phyloP scores from a whole-genome alignment of 805 yeast genomes.

The Candida nitratophila region DNA sequence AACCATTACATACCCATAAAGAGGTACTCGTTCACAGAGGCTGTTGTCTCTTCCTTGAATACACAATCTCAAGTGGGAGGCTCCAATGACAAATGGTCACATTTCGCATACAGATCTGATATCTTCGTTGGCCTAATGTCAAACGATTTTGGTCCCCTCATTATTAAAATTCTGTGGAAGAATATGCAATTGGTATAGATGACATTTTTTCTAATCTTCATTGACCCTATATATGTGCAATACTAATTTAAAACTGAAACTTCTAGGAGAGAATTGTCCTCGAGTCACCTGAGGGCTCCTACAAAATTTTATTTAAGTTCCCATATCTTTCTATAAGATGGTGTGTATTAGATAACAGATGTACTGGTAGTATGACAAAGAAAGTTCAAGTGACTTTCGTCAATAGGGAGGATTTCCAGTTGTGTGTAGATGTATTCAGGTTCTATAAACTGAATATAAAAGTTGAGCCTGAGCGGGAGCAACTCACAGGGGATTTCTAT shows the following conservation, averaged over 20 bases:
- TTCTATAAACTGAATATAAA: not conserved
- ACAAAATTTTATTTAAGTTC: not conserved
- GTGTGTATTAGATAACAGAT: not conserved
- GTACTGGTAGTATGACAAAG: not conserved
- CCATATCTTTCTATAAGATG: not conserved
- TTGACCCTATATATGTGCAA: too few species aligned
- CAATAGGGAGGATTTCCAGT: conserved; percentile 5
- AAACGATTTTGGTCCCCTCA: not conserved
- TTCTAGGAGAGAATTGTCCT: not conserved
- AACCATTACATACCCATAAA: not conserved
- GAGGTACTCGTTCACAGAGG: not conserved
- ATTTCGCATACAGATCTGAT: conserved; percentile 18
- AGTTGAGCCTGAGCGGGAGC: too few species aligned
- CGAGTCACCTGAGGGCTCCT: not conserved
- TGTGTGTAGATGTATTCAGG: conserved; percentile 4
- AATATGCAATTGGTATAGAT: not conserved
- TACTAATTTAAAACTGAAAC: too few species aligned
- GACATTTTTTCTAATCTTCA: too few species aligned
- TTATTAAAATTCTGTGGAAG: not conserved
- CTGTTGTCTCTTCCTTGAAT: not conserved
- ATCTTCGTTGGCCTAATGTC: not conserved
- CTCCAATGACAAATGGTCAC: conserved; percentile 14
- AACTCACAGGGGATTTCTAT: too few species aligned
- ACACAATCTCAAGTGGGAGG: too few species aligned
- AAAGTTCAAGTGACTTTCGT: conserved; percentile 16